A percentile compares a stretch with the other conserved stretches of the same genome.
Evolutionary conservation across 345 rosid species (phyloP).

Genomic region (Gynandropsis gynandra): DNA sequence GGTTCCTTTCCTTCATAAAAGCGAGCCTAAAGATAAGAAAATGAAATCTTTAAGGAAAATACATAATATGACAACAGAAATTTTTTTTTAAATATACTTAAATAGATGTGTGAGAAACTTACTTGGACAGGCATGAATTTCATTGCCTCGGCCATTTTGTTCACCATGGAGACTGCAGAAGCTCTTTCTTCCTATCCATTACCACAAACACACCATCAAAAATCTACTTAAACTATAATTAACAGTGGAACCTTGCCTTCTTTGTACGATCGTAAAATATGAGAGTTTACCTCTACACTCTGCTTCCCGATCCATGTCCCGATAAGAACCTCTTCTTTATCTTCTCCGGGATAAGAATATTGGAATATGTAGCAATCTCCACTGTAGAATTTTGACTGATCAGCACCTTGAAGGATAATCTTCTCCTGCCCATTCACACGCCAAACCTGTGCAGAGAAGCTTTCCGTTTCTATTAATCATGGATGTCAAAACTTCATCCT

Average conservation of each 20-base stretch:
- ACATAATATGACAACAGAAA: conserved; percentile 5
- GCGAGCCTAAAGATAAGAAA: conserved; percentile 52
- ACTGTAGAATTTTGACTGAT: conserved; percentile 75
- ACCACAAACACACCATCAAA: conserved; percentile 12
- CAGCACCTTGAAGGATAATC: conserved; percentile 67
- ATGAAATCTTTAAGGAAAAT: conserved; percentile 19
- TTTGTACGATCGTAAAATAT: too few species aligned
- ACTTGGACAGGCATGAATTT: conserved; percentile 85
- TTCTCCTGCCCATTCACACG: conserved; percentile 74
- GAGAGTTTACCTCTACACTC: conserved; percentile 81
- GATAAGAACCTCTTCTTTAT: conserved; percentile 73
- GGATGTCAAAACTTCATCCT: neutral
- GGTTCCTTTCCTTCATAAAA: conserved; percentile 92
- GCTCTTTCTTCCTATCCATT: conserved; percentile 69
- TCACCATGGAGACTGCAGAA: conserved; percentile 65
- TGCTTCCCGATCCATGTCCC: conserved; percentile 95
- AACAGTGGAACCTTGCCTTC: too few species aligned
- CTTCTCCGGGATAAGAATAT: conserved; percentile 92
- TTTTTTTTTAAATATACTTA: conserved; percentile 6
- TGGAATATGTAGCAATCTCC: conserved; percentile 96
- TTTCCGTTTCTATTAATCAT: neutral
- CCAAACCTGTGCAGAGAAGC: conserved; percentile 58
- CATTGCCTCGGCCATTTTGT: conserved; percentile 84
- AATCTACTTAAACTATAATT: too few species aligned
- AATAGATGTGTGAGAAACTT: conserved; percentile 19